Evolutionary conservation across 2,329 filamentous ascomycete genomes (phyloP).

Genomic region (Cadophora malorum): DNA sequence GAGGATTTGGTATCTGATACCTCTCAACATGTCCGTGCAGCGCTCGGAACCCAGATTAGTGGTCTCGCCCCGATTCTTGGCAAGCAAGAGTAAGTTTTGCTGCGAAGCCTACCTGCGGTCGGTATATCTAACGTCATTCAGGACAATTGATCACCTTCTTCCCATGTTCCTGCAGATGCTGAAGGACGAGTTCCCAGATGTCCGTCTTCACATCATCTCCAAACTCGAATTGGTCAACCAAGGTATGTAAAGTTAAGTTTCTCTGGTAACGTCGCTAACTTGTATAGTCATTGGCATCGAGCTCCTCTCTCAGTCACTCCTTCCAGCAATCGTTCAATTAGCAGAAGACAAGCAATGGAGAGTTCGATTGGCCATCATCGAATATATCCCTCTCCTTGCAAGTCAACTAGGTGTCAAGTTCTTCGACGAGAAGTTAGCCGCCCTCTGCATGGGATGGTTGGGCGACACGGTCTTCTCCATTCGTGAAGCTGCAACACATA

Average conservation of each 20-base stretch:
- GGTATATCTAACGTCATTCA: slow-evolving; percentile 47
- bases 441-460: slow-evolving; percentile 97
- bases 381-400: slow-evolving; percentile 96
- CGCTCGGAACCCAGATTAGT: slow-evolving; percentile 95
- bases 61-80: slow-evolving; percentile 95
- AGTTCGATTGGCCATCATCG: slow-evolving; percentile 96
- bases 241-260: slow-evolving; percentile 57
- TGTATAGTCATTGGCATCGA: slow-evolving; percentile 92
- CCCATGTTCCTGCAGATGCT: slow-evolving; percentile 99
- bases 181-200: slow-evolving; percentile 98
- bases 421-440: slow-evolving; percentile 96
- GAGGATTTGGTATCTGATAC: slow-evolving; percentile 96
- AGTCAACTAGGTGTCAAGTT: slow-evolving; percentile 96
- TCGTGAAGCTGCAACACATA: slow-evolving; percentile 94
- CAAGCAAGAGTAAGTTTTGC: slow-evolving; percentile 80
- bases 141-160: slow-evolving; percentile 93
- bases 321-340: slow-evolving; percentile 95
- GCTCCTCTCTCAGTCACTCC: slow-evolving; percentile 90
- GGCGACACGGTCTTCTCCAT: slow-evolving; percentile 99
- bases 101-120: background rate
- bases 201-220: slow-evolving; percentile 98
- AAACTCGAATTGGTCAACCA: slow-evolving; percentile 98
- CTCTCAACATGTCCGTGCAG: slow-evolving; percentile 95
- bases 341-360: slow-evolving; percentile 99
- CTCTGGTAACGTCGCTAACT: slow-evolving; percentile 31